Base-by-base conservation (phyloP, 306 rosid genomes). In the Cucurbita pepo region DNA sequence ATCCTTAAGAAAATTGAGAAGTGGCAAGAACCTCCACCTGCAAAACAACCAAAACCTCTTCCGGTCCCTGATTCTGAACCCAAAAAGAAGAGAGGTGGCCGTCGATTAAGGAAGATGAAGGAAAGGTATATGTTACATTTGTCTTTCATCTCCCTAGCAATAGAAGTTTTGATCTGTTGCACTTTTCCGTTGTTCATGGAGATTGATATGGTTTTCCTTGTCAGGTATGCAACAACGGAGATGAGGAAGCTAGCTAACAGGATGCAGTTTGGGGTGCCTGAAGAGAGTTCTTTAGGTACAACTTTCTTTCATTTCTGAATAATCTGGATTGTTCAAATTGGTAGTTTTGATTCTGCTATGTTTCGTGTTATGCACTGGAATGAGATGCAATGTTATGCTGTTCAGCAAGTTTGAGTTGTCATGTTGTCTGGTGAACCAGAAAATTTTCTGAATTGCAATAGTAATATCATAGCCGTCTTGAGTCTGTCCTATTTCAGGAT, bases 21-120 rank as follows among this genome's bases (percentile, higher is more conserved):
- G 81, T 90, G 97, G 97, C 99, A 94, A 75, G 99, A 94, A 80
- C 98, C 96, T 40, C 98, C 98, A 50, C 98, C 98, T 15, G 97
- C 96, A 45, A 94, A 94, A 83, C 96, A 88, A 84, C 95, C 97
- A 25, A 94, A 85, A 74, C 97, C 98, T 57, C 96, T 94, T 75
- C 98, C 96, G 0, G 98, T 94, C 60, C 98, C 98, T 76, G 97
- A 94, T 82, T 94, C 97, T 37, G 96, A 94, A 76, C 99, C 99
- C 71, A 91, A 91, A 79, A 94, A 94, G 87, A 90, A 88, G 89
- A 94, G 98, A 83, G 99, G 97, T 44, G 57, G 77, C 51, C 76
- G 76, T 55, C 76, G 76, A 55, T 62, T 72, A 14, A 72, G 76
- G 64, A 72, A 72, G 64, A 74, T 74, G 77, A 74, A 40, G 67